Percentiles rank a stretch among this genome's conserved stretches.
Evolutionary conservation across 2,329 filamentous ascomycete genomes (phyloP).

Genomic region (Aureobasidium sp.): DNA sequence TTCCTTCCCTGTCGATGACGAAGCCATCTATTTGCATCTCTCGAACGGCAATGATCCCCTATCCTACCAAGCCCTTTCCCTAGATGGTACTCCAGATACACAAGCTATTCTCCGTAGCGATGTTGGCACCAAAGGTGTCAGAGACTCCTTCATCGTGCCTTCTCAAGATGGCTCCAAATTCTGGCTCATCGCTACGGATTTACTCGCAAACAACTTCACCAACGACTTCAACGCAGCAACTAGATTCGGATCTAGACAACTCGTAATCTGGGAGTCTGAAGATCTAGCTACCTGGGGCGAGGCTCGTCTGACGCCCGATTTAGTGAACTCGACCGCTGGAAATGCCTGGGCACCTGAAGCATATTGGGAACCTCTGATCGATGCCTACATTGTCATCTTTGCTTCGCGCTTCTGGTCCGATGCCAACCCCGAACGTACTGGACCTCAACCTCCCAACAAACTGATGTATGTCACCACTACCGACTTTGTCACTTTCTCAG

Average conservation of each 20-base stretch:
- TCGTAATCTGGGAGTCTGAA: background rate
- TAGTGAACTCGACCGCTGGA: background rate
- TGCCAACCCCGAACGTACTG: slow-evolving; percentile 47
- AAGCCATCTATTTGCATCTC: background rate
- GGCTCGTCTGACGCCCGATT: background rate
- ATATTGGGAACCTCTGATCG: background rate
- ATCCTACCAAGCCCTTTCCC: background rate
- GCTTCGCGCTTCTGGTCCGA: slow-evolving; percentile 13
- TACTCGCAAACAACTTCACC: background rate
- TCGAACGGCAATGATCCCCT: background rate
- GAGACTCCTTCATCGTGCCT: background rate
- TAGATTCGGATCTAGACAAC: background rate
- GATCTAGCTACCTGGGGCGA: background rate
- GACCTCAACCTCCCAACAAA: slow-evolving; percentile 37
- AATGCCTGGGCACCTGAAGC: background rate
- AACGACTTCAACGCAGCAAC: background rate
- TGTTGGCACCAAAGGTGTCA: background rate
- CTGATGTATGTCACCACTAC: background rate
- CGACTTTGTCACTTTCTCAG: background rate
- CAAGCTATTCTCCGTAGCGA: background rate
- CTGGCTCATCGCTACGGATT: background rate
- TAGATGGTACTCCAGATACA: background rate
- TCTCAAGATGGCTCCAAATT: background rate
- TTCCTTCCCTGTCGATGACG: background rate
- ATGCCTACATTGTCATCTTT: background rate